Conservation (phyloP, 2,329 filamentous ascomycete genomes). For the Dendrostoma leiphaemia region DNA sequence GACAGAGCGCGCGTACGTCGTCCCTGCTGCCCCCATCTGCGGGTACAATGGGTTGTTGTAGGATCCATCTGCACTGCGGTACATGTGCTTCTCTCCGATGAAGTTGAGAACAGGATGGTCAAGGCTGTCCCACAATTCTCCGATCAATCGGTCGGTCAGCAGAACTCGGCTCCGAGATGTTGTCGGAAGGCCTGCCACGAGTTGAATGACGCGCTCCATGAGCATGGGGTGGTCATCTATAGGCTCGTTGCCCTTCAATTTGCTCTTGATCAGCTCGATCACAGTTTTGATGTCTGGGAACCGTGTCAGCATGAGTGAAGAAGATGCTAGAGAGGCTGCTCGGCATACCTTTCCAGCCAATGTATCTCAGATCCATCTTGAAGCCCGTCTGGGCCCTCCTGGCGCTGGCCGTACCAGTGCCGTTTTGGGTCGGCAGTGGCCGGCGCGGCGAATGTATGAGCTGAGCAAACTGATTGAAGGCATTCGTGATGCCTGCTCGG, state of each 20-base stretch:
- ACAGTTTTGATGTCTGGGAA: conserved; percentile 61
- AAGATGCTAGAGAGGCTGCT: too few relatives aligned
- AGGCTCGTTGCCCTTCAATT: conserved; percentile 61
- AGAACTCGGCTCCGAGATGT: conserved; percentile 59
- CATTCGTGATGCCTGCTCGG: conserved; percentile 31
- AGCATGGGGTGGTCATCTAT: conserved; percentile 75
- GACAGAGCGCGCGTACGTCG: conserved; percentile 64
- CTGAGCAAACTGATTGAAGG: conserved; percentile 33
- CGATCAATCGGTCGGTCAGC: conserved; percentile 66
- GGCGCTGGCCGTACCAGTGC: conserved; percentile 58
- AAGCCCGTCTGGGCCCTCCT: conserved; percentile 49
- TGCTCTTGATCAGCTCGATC: conserved; percentile 56
- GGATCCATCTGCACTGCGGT: conserved; percentile 68
- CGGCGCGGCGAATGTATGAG: conserved; percentile 48
- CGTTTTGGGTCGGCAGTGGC: conserved; percentile 62
- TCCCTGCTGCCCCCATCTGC: conserved; percentile 64
- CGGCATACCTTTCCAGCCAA: conserved; percentile 46
- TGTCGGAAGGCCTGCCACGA: conserved; percentile 63
- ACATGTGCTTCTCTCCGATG: conserved; percentile 60
- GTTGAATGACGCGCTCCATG: conserved; percentile 71
- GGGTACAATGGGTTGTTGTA: conserved; percentile 69
- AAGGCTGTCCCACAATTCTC: conserved; percentile 67
- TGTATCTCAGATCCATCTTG: conserved; percentile 54
- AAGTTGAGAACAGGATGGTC: conserved; percentile 71
- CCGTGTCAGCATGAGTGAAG: conserved; percentile 1